Base-by-base conservation (phyloP, 2,329 filamentous ascomycete genomes). In the Trichoderma brevicompactum region DNA sequence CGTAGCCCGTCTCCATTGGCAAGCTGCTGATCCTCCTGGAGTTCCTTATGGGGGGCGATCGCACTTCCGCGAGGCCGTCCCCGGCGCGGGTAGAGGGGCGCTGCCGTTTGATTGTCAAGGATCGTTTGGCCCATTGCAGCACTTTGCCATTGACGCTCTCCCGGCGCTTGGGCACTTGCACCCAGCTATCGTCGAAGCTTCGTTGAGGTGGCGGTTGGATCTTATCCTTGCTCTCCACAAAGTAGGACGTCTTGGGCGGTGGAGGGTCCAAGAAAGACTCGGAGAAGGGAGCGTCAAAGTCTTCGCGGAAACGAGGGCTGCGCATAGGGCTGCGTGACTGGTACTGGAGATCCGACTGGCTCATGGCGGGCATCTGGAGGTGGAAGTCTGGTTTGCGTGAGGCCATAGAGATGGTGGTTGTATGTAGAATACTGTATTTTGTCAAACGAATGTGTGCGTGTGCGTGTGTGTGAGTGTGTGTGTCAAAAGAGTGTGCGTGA, bases 241-340 rank as follows among this genome's bases (percentile, higher is more conserved):
- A 67, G 34, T 72, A 68, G 2, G 74, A 74, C 17, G 72, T 73
- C 38, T 68, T 69, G 2, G 75, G 74, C 49, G 72, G 70, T 0
- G 74, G 74, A 50, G 73, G 71, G 60, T 76, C 75, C 67, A 77
- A 67, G 36, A 79, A 70, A 7, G 72, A 73, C 67, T 75, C 73
- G 41, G 74, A 78, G 67, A 79, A 78, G 15, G 77, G 77, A 2
- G 76, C 77, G 65, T 79, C 73, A 65, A 79, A 78, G 63, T 79
- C 75, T 67, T 79, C 77, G 66, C 65, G 73, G 67, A 79, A 79
- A 38, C 76, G 74, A 13, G 77, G 77, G 28, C 75, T 72, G 5
- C 74, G 74, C 46, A 68, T 63, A 56, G 59, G 59, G 50, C 68
- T 64, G 54, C 50, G 65, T 32, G 53, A 23, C 52, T 65, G 53